Evolutionary conservation across 2,329 filamentous ascomycete species (phyloP).

Genomic region (Chaetomium olivaceum): DNA sequence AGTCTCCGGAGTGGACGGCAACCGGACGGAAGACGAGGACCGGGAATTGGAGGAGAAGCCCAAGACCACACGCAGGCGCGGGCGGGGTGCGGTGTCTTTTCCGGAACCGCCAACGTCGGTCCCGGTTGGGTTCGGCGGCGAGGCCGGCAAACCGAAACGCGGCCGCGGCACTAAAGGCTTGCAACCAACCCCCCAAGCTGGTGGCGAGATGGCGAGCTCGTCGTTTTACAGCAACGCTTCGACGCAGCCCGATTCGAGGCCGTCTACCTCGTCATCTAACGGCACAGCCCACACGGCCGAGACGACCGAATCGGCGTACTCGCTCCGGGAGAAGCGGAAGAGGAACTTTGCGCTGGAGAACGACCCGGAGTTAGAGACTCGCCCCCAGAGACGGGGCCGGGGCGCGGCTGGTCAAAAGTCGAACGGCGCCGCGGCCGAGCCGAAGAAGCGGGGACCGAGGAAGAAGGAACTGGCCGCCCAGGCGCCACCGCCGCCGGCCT

Average conservation of each 20-base stretch:
- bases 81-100: conserved; percentile 19
- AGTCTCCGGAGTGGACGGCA: conserved; percentile 20
- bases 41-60: conserved; percentile 19
- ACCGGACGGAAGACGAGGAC: conserved; percentile 27
- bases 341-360: conserved; percentile 55
- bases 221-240: conserved; percentile 35
- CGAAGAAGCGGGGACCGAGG: conserved; percentile 33
- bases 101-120: conserved; percentile 29
- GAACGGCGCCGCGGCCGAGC: conserved; percentile 19
- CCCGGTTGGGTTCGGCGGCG: conserved; percentile 10
- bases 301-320: conserved; percentile 53
- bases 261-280: conserved; percentile 53
- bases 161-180: conserved; percentile 24
- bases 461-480: conserved; percentile 21
- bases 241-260: conserved; percentile 50
- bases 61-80: conserved; percentile 30
- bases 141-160: conserved; percentile 27
- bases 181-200: conserved; percentile 9
- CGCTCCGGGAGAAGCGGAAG: conserved; percentile 56
- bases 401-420: conserved; percentile 15
- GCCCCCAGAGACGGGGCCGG: conserved; percentile 37
- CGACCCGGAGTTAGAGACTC: conserved; percentile 43
- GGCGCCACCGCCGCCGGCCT: neutral
- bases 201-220: conserved; percentile 31
- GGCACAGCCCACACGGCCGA: conserved; percentile 42